A percentile compares a stretch with the other conserved stretches of the same genome.
Conservation (phyloP, 129 eudicot species). For the Centrapalus pauciflorus region DNA sequence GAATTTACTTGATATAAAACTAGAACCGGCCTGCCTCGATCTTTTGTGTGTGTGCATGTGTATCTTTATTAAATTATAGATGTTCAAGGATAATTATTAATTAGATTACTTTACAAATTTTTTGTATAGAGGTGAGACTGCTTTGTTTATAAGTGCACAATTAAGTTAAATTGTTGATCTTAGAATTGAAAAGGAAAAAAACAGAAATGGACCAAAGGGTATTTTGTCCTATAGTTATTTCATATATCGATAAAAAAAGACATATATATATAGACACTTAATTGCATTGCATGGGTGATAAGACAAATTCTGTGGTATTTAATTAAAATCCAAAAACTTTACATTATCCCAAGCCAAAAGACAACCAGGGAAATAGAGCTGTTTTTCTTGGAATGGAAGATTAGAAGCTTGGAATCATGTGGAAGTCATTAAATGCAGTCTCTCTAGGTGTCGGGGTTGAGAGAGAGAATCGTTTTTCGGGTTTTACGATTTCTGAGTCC, state of each 20-base stretch:
- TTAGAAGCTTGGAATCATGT: constrained; percentile 99
- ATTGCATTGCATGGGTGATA: constrained; percentile 30
- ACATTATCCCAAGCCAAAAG: constrained; percentile 36
- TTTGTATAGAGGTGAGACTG: background rate
- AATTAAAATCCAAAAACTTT: constrained; percentile 25
- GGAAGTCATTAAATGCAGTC: constrained; percentile 79
- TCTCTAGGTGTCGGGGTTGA: constrained; percentile 28
- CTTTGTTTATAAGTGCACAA: constrained; percentile 7
- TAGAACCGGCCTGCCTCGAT: no score
- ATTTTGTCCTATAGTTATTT: constrained; percentile 19
- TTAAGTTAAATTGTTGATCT: no score
- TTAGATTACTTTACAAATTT: background rate
- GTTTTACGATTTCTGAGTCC: constrained; percentile 36
- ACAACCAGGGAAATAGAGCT: constrained; percentile 75
- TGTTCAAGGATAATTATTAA: no score
- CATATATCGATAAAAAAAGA: constrained; percentile 19
- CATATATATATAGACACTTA: constrained; percentile 34
- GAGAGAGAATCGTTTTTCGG: constrained; percentile 56
- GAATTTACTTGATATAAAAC: no score
- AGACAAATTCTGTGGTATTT: constrained; percentile 28
- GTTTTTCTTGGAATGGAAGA: constrained; percentile 81
- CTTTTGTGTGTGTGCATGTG: no score
- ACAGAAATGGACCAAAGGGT: background rate
- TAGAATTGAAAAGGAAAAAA: no score
- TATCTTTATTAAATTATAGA: no score